phyloP scores from a whole-genome alignment of 148 eudicot genomes.

The Nyssa sinensis region DNA sequence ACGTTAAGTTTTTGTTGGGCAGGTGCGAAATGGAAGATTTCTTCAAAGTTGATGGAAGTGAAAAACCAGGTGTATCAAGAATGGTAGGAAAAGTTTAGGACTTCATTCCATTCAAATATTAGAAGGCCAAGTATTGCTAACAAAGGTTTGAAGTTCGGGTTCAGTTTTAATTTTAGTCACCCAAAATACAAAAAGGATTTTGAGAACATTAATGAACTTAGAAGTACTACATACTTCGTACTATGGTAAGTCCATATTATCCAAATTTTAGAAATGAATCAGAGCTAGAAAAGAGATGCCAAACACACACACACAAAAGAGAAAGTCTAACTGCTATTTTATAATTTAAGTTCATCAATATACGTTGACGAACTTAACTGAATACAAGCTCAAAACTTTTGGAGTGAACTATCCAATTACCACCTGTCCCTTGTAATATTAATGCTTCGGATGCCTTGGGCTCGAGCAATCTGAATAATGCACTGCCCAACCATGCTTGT shows the following conservation, averaged over 20 bases:
- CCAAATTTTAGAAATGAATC: neutral
- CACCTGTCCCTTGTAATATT: slow-evolving; percentile 92
- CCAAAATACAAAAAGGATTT: neutral
- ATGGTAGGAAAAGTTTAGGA: no score
- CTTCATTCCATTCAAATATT: no score
- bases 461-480: slow-evolving; percentile 79
- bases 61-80: no score
- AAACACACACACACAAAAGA: neutral
- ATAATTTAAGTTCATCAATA: no score
- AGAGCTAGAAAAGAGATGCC: neutral
- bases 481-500: slow-evolving; percentile 98
- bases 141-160: neutral
- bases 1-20: no score
- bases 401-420: slow-evolving; percentile 13
- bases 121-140: neutral
- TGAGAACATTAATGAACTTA: neutral
- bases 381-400: slow-evolving; percentile 5
- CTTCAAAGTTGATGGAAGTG: no score
- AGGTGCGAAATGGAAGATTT: no score
- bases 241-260: neutral
- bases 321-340: neutral
- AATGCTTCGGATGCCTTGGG: slow-evolving; percentile 68
- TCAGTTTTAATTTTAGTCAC: no score
- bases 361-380: neutral
- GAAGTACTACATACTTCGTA: neutral